Evolutionary conservation across 148 eudicot species (phyloP).

Genomic region (Vaccinium macrocarpon): DNA sequence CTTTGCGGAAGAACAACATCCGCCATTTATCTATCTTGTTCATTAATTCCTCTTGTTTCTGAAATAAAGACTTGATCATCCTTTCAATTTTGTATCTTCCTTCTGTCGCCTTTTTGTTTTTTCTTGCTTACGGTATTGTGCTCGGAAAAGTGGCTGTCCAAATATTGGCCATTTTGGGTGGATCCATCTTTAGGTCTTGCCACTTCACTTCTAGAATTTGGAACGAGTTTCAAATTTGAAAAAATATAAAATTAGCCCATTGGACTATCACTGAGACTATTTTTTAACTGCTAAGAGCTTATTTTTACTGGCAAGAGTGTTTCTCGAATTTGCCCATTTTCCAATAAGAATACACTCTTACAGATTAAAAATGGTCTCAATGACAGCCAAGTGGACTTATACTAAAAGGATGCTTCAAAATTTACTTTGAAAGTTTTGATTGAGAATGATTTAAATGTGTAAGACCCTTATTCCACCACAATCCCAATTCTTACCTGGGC

Average conservation of each 20-base stretch:
- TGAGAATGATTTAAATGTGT: background rate
- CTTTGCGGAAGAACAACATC: background rate
- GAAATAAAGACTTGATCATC: background rate
- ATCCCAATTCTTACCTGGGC: too few relatives aligned
- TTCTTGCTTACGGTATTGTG: background rate
- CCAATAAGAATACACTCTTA: too few relatives aligned
- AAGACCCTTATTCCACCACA: too few relatives aligned
- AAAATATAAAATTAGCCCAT: too few relatives aligned
- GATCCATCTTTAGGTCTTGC: background rate
- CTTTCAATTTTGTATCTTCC: background rate
- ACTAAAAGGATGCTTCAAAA: background rate
- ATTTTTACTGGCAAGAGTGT: too few relatives aligned
- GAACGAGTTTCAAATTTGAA: too few relatives aligned
- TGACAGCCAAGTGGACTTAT: too few relatives aligned
- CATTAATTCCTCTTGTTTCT: background rate
- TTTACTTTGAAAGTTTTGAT: background rate
- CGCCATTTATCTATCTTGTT: background rate
- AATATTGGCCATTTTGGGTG: background rate
- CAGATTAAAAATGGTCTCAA: too few relatives aligned
- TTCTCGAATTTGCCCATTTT: too few relatives aligned
- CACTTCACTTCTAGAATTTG: background rate
- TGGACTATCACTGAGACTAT: too few relatives aligned
- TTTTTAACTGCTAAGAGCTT: too few relatives aligned
- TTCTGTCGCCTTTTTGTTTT: background rate
- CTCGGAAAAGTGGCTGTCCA: background rate